Percentiles rank a stretch among this genome's conserved stretches.
Evolutionary conservation across 495 filamentous ascomycete species (phyloP).

Genomic region (Acidomyces sp.): DNA sequence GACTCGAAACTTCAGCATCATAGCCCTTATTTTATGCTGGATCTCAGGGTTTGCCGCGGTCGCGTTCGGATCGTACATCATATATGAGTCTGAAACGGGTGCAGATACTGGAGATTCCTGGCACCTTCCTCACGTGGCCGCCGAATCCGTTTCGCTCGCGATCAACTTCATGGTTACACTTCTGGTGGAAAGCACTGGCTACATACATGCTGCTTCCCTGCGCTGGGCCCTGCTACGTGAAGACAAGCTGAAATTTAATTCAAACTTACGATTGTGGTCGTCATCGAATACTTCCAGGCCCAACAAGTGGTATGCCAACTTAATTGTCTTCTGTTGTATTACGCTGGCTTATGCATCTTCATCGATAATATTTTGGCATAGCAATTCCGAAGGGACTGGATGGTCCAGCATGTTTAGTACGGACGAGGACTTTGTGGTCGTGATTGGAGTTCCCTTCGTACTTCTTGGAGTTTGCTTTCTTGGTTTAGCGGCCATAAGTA

Average conservation of each 20-base stretch:
- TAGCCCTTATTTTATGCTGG: slow-evolving; percentile 1
- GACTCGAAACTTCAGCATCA: neutral
- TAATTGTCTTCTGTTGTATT: slow-evolving; percentile 16
- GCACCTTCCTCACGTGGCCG: slow-evolving; percentile 1
- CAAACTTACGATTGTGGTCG: slow-evolving; percentile 33
- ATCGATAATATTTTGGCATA: slow-evolving; percentile 29
- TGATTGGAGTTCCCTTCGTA: slow-evolving; percentile 29
- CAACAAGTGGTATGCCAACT: slow-evolving; percentile 26
- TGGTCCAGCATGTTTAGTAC: neutral
- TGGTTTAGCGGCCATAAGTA: slow-evolving; percentile 27
- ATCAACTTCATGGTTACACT: neutral
- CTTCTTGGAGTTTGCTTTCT: slow-evolving; percentile 30
- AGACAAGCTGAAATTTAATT: slow-evolving; percentile 30
- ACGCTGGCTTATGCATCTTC: slow-evolving; percentile 30
- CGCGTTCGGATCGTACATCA: neutral
- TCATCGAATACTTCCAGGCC: slow-evolving; percentile 14
- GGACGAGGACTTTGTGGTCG: slow-evolving; percentile 10
- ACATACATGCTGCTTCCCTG: slow-evolving; percentile 30
- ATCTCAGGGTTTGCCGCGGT: neutral
- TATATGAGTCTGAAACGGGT: neutral
- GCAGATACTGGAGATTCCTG: neutral
- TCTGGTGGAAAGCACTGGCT: slow-evolving; percentile 16
- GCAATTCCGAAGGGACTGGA: slow-evolving; percentile 15
- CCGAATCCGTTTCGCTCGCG: slow-evolving; percentile 1
- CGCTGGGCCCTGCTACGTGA: slow-evolving; percentile 35